Base-by-base conservation (phyloP, 2,329 filamentous ascomycete species). In the Diaporthe sp. region DNA sequence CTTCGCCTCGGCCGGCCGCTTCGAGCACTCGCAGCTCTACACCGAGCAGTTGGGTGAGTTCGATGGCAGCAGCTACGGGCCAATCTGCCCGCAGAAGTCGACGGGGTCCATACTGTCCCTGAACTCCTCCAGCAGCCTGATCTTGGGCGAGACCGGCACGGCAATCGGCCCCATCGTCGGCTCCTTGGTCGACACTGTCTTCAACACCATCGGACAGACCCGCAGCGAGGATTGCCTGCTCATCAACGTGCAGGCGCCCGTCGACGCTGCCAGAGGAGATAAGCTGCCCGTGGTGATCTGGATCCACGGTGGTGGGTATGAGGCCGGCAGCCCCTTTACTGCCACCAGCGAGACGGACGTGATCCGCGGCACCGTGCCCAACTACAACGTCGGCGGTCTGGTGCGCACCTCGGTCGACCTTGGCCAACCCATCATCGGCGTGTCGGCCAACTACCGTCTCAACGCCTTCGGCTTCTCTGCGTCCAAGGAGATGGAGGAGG, bases 381-480 rank as follows among this genome's bases (percentile, higher is more conserved):
- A 51, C 28, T 67, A 67, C 42, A 67, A 67, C 28, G 31, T 51
- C 25, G 44, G 44, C 19, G 44, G 62, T 9, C 44, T 67, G 25
- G 62, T 67, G 19, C 62, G 44, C 12, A 51, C 44, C 19, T 67
- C 62, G 19, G 62, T 67, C 19, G 62, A 67, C 44, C 44, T 67
- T 6, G 44, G 13, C 9, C 44, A 86, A 51, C 87, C 86, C 0
- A 82, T 90, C 70, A 87, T 89, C 37, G 87, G 82, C 0, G 85
- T 89, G 2, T 84, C 84, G 4, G 77, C 90, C 58, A 88, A 89
- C 76, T 89, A 89, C 76, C 84, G 88, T 25, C 81, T 88, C 6
- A 84, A 83, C 13, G 84, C 85, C 4, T 87, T 86, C 78, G 85
- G 89, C 1, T 88, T 89, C 77, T 78, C 89, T 2, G 83, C 83